Base-by-base conservation (phyloP, 768 basidiomycete genomes). In the Gymnopilus dilepis region DNA sequence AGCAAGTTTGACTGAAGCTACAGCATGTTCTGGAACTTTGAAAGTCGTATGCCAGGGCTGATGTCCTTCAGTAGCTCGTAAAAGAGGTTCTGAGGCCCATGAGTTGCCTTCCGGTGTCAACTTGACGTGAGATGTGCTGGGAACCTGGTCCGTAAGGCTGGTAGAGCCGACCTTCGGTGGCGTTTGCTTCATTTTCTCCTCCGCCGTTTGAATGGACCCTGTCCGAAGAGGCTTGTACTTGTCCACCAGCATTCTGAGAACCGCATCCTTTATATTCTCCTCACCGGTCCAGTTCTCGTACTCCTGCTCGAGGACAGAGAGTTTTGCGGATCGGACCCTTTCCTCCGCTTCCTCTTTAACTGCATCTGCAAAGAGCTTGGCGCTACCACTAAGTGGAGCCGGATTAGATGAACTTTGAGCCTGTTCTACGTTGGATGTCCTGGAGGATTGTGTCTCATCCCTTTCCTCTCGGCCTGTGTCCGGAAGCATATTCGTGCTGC, bases 171-270 rank as follows among this genome's bases (percentile, higher is more conserved):
- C 68, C 34, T 69, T 75, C 4, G 84, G 83, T 0, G 80, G 82
- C 0, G 76, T 72, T 43, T 79, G 74, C 71, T 82, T 87, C 54
- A 91, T 65, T 71, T 87, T 91, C 70, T 90, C 78, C 53, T 92
- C 90, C 6, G 90, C 89, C 1, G 83, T 80, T 62, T 78, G 73
- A 42, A 90, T 81, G 11, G 76, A 71, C 8, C 85, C 87, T 8
- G 78, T 82, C n/a, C 91, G 82, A 33, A 94, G 74, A 1, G 93
- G 92, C 73, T 91, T 94, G 78, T 94, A 88, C 70, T 92, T 90
- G 78, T 95, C 93, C 33, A 94, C 82, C 5, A 95, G 81, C 91
- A 96, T 95, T 21, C 92, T 84, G 17, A 93, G 78, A 0, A 95
- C 87, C 0, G 87, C 83, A 74, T 91, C 87, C 56, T 86, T 77